Evolutionary conservation across 2,329 filamentous ascomycete species (phyloP), one percentile per base, ranked within the genome.

Genomic region (Davidsoniella virescens): DNA sequence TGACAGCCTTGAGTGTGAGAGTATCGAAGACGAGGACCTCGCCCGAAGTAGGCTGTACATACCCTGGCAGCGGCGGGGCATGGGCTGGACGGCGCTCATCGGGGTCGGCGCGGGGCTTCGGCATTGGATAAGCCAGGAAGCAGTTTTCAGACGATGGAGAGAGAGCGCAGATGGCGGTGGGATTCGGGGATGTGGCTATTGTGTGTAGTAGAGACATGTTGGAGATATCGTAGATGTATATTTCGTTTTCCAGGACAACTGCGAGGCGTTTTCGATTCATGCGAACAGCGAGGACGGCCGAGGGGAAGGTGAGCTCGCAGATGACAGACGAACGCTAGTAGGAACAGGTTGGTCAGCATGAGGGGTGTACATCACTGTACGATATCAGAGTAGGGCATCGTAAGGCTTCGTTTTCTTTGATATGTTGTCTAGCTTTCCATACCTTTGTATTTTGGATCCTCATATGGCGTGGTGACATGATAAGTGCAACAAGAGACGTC

Each of bases 401-500:
- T 29, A 12, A 12, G n/a, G 26, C 18, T 20, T 20, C 18, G 18
- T 2, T 4, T 2, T 5, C 7, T 29, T 29, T 29, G 26, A 10
- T 7, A 3, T 29, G 26, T 7, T 29, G 7, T 29, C 26, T 16
- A n/a, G 29, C 38, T 39, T 39, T 63, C 70, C 70, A 54, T 67
- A 87, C 86, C 76, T 94, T 96, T 36, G 92, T 98, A 64, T 98
- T 98, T 61, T 94, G 88, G 60, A 98, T 96, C 57, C 94, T 86
- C 50, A 98, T 72, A 53, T 94, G 84, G 51, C 92, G 77, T 4
- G 92, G 92, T 17, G 92, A 95, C 40, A 94, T 72, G 55, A 95
- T 88, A 50, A 96, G 74, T 49, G 92, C 92, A 52, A 98, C 90
- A 36, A 98, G 77, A 2, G 92, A 96, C 29, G 92, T 96, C 29